Percentiles rank a stretch among this genome's conserved stretches.
Evolutionary conservation across 2,329 filamentous ascomycete genomes (phyloP).

Genomic region (Aspergillus quadrilineatus): DNA sequence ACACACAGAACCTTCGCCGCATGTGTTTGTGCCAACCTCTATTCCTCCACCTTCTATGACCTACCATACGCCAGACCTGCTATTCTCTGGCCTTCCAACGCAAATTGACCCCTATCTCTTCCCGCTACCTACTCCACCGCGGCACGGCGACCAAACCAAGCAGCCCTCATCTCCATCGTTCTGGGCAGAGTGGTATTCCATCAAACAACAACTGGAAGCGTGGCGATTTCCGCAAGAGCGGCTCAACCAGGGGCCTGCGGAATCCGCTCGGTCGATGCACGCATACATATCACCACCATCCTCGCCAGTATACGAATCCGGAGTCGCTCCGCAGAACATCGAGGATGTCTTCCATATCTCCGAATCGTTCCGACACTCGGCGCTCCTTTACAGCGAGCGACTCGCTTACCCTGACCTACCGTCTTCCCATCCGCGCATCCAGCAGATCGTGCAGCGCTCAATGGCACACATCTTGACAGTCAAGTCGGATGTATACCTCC

Average conservation of each 20-base stretch:
- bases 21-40: conserved; percentile 20
- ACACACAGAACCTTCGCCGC: conserved; percentile 18
- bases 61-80: conserved; percentile 26
- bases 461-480: conserved; percentile 81
- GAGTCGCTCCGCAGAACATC: conserved; percentile 59
- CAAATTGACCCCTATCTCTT: conserved; percentile 43
- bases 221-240: conserved; percentile 68
- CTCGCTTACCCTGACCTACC: conserved; percentile 74
- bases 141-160: conserved; percentile 20
- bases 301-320: conserved; percentile 25
- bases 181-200: conserved; percentile 83
- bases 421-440: conserved; percentile 73
- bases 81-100: conserved; percentile 19
- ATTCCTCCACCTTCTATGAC: conserved; percentile 37
- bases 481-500: conserved; percentile 79
- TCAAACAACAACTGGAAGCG: conserved; percentile 70
- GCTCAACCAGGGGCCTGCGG: conserved; percentile 18
- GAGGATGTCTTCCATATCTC: conserved; percentile 78
- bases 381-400: conserved; percentile 84
- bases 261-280: conserved; percentile 13
- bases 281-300: conserved; percentile 33
- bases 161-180: conserved; percentile 50
- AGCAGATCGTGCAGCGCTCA: conserved; percentile 77
- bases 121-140: conserved; percentile 33
- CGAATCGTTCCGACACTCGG: conserved; percentile 86